phyloP scores from a whole-genome alignment of 202 grass and related monocot species.

The Panicum virgatum region DNA sequence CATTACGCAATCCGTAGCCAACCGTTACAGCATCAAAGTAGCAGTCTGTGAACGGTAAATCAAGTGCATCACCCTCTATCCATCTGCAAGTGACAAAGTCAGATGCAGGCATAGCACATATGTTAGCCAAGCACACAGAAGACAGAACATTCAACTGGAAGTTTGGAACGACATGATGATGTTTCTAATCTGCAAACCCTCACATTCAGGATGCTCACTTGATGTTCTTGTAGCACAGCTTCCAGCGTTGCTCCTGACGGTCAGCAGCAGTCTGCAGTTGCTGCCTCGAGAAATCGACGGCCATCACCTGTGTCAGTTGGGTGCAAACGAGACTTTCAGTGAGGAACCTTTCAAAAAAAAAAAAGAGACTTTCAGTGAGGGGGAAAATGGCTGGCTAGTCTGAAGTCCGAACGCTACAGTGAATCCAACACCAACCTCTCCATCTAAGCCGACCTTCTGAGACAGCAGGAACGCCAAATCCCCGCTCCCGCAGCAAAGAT shows the following conservation, averaged over 20 bases:
- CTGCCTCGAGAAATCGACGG: constrained; percentile 74
- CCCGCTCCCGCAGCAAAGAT: constrained; percentile 94
- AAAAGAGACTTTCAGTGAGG: too few species aligned
- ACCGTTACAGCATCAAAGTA: constrained; percentile 81
- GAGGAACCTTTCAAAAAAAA: too few species aligned
- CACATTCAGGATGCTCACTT: constrained; percentile 65
- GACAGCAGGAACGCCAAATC: constrained; percentile 84
- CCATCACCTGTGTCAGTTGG: constrained; percentile 67
- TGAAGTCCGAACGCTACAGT: constrained; percentile 13
- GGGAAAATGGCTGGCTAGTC: background rate
- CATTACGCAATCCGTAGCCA: constrained; percentile 79
- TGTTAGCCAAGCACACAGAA: background rate
- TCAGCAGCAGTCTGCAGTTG: constrained; percentile 64
- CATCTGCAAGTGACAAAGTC: constrained; percentile 46
- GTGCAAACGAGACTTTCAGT: background rate
- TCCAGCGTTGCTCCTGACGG: constrained; percentile 76
- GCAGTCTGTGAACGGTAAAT: constrained; percentile 62
- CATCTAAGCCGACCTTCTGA: constrained; percentile 79
- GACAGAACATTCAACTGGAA: constrained; percentile 1
- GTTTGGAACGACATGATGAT: background rate
- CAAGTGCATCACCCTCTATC: constrained; percentile 90
- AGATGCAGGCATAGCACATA: background rate
- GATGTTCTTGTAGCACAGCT: constrained; percentile 87
- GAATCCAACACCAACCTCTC: constrained; percentile 59
- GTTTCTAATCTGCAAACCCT: constrained; percentile 27